These are phyloP conservation scores for Salix suchowensis DNA, from an alignment of 345 rosid genomes.

Conservation along the genomic window DNA sequence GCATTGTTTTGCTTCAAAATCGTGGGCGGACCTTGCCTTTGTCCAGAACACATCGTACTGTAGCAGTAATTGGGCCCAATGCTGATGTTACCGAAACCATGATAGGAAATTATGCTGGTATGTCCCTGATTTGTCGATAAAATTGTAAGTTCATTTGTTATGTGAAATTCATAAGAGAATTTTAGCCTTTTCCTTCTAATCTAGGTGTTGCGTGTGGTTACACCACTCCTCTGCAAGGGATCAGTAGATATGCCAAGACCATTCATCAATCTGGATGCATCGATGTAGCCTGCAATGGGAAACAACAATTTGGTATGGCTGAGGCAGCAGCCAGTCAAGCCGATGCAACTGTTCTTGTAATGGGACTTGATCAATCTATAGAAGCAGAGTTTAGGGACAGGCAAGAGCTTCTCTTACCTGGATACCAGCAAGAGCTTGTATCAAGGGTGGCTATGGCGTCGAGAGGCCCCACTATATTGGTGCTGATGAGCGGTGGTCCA, in stretches of 20 bases:
- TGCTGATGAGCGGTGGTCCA: slow-evolving; percentile 31
- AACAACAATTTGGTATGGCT: slow-evolving; percentile 19
- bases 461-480: slow-evolving; percentile 27
- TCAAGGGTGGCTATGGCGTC: slow-evolving; percentile 30
- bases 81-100: slow-evolving; percentile 84
- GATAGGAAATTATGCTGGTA: slow-evolving; percentile 97
- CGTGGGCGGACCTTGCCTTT: slow-evolving; percentile 48
- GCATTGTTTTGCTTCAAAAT: slow-evolving; percentile 75
- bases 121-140: not conserved
- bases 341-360: slow-evolving; percentile 26
- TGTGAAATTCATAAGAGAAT: not conserved
- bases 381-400: slow-evolving; percentile 29
- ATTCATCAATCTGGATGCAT: slow-evolving; percentile 17
- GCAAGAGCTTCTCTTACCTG: slow-evolving; percentile 23
- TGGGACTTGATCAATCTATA: slow-evolving; percentile 32
- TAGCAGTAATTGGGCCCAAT: slow-evolving; percentile 93
- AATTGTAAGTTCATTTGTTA: not conserved
- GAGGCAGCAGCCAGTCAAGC: slow-evolving; percentile 24
- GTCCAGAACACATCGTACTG: slow-evolving; percentile 40
- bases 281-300: slow-evolving; percentile 15
- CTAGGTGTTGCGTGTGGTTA: slow-evolving; percentile 27
- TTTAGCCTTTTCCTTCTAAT: not conserved
- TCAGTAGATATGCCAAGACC: slow-evolving; percentile 20
- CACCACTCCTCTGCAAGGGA: slow-evolving; percentile 29
- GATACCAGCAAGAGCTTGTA: slow-evolving; percentile 29